Evolutionary conservation across 2,329 filamentous ascomycete species (phyloP).

Genomic region (Ceratocystis diversiconidia): DNA sequence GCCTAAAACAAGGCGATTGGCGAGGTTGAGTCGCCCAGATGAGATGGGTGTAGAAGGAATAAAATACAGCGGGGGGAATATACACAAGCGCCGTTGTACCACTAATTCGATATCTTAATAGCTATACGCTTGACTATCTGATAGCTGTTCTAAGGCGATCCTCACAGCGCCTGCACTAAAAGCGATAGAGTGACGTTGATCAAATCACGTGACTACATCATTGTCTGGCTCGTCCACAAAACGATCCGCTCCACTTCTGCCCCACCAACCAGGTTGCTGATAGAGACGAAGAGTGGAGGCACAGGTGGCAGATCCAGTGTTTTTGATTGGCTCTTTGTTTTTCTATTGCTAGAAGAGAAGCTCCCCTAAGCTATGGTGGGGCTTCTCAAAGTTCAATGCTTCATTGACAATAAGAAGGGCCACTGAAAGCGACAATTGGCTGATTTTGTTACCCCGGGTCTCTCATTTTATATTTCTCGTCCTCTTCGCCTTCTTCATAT

Average conservation of each 20-base stretch:
- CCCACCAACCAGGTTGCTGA: not conserved
- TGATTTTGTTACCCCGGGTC: not conserved
- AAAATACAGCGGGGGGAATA: too few species aligned
- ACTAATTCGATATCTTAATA: not conserved
- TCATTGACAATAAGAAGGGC: too few species aligned
- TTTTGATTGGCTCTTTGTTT: not conserved
- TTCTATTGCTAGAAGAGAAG: not conserved
- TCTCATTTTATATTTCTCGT: not conserved
- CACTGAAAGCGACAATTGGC: not conserved
- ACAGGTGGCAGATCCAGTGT: not conserved
- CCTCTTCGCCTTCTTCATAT: not conserved
- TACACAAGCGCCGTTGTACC: not conserved
- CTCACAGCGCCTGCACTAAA: not conserved
- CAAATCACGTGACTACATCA: not conserved
- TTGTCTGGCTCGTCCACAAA: not conserved
- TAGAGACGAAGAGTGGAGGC: not conserved
- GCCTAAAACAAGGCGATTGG: not conserved
- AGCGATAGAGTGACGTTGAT: not conserved
- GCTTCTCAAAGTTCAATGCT: not conserved
- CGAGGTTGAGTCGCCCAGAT: not conserved
- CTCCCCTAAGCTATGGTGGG: slow-evolving; percentile 4
- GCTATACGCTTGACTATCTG: not conserved
- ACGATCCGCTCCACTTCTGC: not conserved
- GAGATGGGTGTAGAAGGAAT: too few species aligned
- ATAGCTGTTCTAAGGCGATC: not conserved